phyloP scores from a whole-genome alignment of 2,329 filamentous ascomycete genomes.

The Paramyrothecium sp. region DNA sequence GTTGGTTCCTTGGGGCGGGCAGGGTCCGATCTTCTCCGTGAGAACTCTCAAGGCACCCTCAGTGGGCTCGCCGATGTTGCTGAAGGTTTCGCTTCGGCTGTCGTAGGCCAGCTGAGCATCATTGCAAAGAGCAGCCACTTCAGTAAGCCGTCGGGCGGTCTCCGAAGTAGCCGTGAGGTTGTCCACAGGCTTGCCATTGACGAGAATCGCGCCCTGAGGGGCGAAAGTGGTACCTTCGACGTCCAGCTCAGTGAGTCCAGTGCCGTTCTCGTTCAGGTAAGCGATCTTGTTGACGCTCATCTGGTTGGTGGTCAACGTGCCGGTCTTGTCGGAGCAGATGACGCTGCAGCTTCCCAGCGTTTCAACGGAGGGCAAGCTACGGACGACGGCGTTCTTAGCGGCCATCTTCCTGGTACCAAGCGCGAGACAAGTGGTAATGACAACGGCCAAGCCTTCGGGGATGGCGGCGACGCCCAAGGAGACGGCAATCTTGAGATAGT shows the following conservation, averaged over 20 bases:
- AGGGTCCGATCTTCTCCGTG: constrained; percentile 91
- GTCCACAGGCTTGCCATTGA: constrained; percentile 64
- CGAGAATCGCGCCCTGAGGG: constrained; percentile 72
- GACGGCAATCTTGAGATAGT: constrained; percentile 99
- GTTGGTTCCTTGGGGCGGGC: constrained; percentile 53
- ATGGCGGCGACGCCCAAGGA: constrained; percentile 97
- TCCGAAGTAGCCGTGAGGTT: constrained; percentile 69
- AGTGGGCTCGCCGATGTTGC: constrained; percentile 88
- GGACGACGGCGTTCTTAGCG: constrained; percentile 94
- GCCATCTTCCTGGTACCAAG: constrained; percentile 98
- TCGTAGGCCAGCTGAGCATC: constrained; percentile 84
- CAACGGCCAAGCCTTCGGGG: constrained; percentile 93
- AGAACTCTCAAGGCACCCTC: constrained; percentile 90
- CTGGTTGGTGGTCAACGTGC: constrained; percentile 96
- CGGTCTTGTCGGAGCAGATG: constrained; percentile 99
- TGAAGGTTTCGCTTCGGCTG: constrained; percentile 68
- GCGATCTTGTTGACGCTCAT: constrained; percentile 98
- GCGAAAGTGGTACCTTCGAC: constrained; percentile 93
- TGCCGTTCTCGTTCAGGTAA: constrained; percentile 72
- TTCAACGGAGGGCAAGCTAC: constrained; percentile 94
- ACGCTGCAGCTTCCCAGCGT: constrained; percentile 98
- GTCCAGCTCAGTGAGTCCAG: constrained; percentile 77
- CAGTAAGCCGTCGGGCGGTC: constrained; percentile 76
- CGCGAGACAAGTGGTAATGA: constrained; percentile 97
- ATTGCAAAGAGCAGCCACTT: constrained; percentile 80